Evolutionary conservation across 164 flowering plant genomes (phyloP).

Genomic region (Vitis riparia): DNA sequence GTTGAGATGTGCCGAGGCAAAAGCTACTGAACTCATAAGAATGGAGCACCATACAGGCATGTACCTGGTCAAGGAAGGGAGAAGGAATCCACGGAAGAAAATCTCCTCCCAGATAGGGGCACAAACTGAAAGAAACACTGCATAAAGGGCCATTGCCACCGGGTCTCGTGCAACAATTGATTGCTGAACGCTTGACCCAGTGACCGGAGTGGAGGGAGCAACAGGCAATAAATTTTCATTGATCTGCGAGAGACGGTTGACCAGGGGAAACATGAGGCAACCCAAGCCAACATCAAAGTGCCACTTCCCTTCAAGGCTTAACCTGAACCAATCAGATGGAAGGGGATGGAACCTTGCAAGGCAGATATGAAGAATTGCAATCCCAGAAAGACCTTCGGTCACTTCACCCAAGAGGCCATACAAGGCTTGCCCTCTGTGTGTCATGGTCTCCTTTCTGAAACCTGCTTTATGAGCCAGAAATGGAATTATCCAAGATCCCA

Average conservation of each 20-base stretch:
- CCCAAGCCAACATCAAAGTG: constrained; percentile 75
- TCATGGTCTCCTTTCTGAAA: constrained; percentile 71
- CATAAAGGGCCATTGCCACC: constrained; percentile 91
- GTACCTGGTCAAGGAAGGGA: constrained; percentile 89
- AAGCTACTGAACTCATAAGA: constrained; percentile 75
- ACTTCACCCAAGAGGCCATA: constrained; percentile 90
- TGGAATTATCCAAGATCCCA: constrained; percentile 95
- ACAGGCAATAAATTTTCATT: constrained; percentile 78
- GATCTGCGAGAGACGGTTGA: constrained; percentile 81
- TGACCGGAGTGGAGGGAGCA: constrained; percentile 64
- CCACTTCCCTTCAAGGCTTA: constrained; percentile 82
- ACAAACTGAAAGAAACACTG: constrained; percentile 79
- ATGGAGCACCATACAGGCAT: constrained; percentile 97
- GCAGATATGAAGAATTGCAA: constrained; percentile 81
- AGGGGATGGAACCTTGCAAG: constrained; percentile 78
- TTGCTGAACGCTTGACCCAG: constrained; percentile 86
- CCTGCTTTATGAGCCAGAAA: constrained; percentile 80
- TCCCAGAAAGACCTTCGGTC: constrained; percentile 90
- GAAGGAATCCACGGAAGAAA: constrained; percentile 89
- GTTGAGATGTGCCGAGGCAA: constrained; percentile 94
- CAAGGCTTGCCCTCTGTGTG: constrained; percentile 90
- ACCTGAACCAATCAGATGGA: constrained; percentile 82
- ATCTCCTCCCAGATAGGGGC: constrained; percentile 99
- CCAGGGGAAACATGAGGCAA: constrained; percentile 92
- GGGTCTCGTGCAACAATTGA: constrained; percentile 93